A percentile compares a stretch with the other conserved stretches of the same genome.
Conservation (phyloP, 352 stramenopile genomes). For the Phytopythium chamaehyphon region DNA sequence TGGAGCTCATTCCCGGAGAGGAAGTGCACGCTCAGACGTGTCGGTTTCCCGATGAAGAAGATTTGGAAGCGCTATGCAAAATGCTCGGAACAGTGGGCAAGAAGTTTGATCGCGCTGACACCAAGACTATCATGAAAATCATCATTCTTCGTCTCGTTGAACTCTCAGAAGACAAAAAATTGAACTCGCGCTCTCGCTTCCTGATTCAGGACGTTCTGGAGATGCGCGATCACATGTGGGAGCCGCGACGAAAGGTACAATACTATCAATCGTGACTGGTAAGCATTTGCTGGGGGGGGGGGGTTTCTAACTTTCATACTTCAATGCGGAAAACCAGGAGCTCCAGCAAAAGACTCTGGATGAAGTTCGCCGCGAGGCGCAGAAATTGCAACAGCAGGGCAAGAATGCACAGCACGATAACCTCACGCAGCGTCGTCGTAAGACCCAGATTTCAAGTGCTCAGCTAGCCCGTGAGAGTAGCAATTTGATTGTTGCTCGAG, state of each 20-base stretch:
- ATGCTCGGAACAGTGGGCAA: conserved; percentile 81
- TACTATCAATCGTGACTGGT: neutral
- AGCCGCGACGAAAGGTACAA: conserved; percentile 66
- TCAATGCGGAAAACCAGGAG: conserved; percentile 35
- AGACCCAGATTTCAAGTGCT: conserved; percentile 71
- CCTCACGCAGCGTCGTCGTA: conserved; percentile 61
- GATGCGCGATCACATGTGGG: conserved; percentile 84
- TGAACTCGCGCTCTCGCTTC: conserved; percentile 76
- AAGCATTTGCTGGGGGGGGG: too few relatives aligned
- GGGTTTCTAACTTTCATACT: neutral
- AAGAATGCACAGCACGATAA: conserved; percentile 89
- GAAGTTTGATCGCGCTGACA: conserved; percentile 81
- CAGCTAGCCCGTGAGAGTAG: conserved; percentile 80
- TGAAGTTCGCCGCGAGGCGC: conserved; percentile 75
- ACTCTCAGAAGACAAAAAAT: conserved; percentile 64
- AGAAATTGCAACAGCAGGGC: conserved; percentile 78
- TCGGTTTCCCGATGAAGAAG: conserved; percentile 78
- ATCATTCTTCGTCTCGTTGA: conserved; percentile 83
- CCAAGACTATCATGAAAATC: conserved; percentile 79
- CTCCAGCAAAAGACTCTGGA: conserved; percentile 86
- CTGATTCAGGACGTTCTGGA: conserved; percentile 82
- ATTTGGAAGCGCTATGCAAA: conserved; percentile 85
- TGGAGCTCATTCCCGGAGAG: conserved; percentile 55
- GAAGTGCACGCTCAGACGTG: conserved; percentile 54
- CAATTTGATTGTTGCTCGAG: conserved; percentile 64